A percentile compares a stretch with the other conserved stretches of the same genome.
phyloP scores from a whole-genome alignment of 2,329 filamentous ascomycete genomes.

The Emergomyces pasteurianus region DNA sequence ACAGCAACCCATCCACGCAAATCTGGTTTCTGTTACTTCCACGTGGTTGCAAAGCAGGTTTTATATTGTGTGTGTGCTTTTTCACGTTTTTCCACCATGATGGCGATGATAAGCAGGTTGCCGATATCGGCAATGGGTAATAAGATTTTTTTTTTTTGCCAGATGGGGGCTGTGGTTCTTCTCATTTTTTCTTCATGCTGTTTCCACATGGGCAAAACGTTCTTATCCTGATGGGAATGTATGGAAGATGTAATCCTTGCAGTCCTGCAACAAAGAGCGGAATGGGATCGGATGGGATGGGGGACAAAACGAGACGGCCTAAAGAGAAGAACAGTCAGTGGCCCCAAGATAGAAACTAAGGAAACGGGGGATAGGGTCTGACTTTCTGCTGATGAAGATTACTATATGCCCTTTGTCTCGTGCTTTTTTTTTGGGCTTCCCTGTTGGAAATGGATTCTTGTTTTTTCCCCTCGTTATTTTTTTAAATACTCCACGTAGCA shows the following conservation, averaged over 20 bases:
- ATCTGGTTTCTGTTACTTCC: no score
- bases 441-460: conserved; percentile 5
- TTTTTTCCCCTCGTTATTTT: conserved; percentile 5
- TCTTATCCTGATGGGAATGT: neutral
- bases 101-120: neutral
- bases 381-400: neutral
- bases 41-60: no score
- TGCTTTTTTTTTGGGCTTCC: conserved; percentile 9
- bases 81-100: neutral
- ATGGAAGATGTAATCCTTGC: neutral
- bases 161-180: neutral
- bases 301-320: neutral
- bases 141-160: no score
- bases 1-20: neutral
- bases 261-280: neutral
- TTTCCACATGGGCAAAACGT: neutral
- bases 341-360: neutral
- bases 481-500: neutral
- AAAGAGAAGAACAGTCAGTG: neutral
- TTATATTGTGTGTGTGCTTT: neutral
- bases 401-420: conserved; percentile 5
- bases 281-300: neutral
- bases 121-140: neutral
- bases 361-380: no score
- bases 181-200: neutral